Percentiles rank a stretch among this genome's conserved stretches.
Conservation (phyloP, 805 yeast genomes). For the Ogataea henricii region DNA sequence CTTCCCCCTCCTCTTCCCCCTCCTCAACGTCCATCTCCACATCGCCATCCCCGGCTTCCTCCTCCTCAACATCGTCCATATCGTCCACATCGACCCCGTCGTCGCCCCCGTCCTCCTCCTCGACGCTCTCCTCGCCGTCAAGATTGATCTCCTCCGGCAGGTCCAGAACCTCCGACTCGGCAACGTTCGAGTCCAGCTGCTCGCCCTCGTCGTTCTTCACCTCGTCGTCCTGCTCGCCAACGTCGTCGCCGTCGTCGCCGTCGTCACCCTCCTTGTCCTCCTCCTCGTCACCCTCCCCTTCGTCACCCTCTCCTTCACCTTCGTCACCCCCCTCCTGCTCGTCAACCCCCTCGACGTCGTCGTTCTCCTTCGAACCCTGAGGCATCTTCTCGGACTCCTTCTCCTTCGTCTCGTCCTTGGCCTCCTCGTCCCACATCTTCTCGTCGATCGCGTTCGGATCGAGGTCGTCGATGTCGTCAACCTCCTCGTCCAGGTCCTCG, state of each 20-base stretch:
- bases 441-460: slow-evolving; percentile 96
- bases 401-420: slow-evolving; percentile 72
- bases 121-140: slow-evolving; percentile 66
- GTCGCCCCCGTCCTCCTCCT: slow-evolving; percentile 46
- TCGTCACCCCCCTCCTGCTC: slow-evolving; percentile 40
- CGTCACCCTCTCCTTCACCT: slow-evolving; percentile 36
- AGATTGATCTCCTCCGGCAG: slow-evolving; percentile 90
- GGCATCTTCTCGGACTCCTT: slow-evolving; percentile 77
- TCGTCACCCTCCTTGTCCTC: slow-evolving; percentile 46
- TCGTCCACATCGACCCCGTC: slow-evolving; percentile 30
- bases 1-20: slow-evolving; percentile 28
- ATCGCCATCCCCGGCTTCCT: slow-evolving; percentile 65
- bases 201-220: slow-evolving; percentile 69
- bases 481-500: slow-evolving; percentile 79
- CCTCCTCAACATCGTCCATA: slow-evolving; percentile 49
- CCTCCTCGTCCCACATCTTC: slow-evolving; percentile 97
- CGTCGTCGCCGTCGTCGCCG: slow-evolving; percentile 66
- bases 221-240: slow-evolving; percentile 81
- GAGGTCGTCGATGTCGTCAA: slow-evolving; percentile 83
- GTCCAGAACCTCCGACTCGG: slow-evolving; percentile 84
- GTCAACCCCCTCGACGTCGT: slow-evolving; percentile 53
- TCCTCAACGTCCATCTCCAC: slow-evolving; percentile 41
- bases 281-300: slow-evolving; percentile 29
- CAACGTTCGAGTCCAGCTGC: slow-evolving; percentile 70
- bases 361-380: slow-evolving; percentile 50